phyloP scores from a whole-genome alignment of 352 stramenopile species.

The Globisporangium carolinianum region DNA sequence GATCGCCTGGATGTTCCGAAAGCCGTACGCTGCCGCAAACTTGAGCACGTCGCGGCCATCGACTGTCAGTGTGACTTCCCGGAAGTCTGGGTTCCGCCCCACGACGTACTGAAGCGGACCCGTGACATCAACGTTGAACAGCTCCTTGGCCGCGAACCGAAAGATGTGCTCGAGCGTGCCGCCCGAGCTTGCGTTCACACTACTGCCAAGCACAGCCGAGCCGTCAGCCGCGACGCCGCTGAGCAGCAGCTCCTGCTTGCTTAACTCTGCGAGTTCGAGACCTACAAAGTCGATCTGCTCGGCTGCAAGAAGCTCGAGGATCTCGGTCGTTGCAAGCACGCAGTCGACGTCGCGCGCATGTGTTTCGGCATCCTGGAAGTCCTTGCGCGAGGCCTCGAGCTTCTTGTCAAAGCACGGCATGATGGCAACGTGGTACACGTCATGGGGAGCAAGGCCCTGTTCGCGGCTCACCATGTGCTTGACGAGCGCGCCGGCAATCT shows the following conservation, averaged over 20 bases:
- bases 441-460: slow-evolving; percentile 29
- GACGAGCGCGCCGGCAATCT: slow-evolving; percentile 87
- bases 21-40: slow-evolving; percentile 94
- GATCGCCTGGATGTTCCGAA: slow-evolving; percentile 96
- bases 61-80: slow-evolving; percentile 64
- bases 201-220: slow-evolving; percentile 46
- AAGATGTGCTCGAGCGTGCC: slow-evolving; percentile 93
- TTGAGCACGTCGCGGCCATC: slow-evolving; percentile 81
- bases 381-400: slow-evolving; percentile 92
- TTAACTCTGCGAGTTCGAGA: slow-evolving; percentile 57
- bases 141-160: slow-evolving; percentile 79
- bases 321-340: slow-evolving; percentile 86
- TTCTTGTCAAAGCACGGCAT: slow-evolving; percentile 99
- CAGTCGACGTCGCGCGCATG: slow-evolving; percentile 91
- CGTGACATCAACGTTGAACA: slow-evolving; percentile 82
- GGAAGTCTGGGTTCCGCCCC: slow-evolving; percentile 88
- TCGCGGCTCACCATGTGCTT: slow-evolving; percentile 74
- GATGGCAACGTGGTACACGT: slow-evolving; percentile 93
- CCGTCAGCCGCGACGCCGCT: slow-evolving; percentile 61
- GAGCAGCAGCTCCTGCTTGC: slow-evolving; percentile 57
- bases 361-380: slow-evolving; percentile 64
- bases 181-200: slow-evolving; percentile 64
- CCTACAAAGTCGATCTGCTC: slow-evolving; percentile 55
- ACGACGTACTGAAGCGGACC: slow-evolving; percentile 82
- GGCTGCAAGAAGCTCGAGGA: slow-evolving; percentile 63